A percentile compares a stretch with the other conserved stretches of the same genome.
Evolutionary conservation across 163 green algal species (phyloP).

Genomic region (Scenedesmus sp.): DNA sequence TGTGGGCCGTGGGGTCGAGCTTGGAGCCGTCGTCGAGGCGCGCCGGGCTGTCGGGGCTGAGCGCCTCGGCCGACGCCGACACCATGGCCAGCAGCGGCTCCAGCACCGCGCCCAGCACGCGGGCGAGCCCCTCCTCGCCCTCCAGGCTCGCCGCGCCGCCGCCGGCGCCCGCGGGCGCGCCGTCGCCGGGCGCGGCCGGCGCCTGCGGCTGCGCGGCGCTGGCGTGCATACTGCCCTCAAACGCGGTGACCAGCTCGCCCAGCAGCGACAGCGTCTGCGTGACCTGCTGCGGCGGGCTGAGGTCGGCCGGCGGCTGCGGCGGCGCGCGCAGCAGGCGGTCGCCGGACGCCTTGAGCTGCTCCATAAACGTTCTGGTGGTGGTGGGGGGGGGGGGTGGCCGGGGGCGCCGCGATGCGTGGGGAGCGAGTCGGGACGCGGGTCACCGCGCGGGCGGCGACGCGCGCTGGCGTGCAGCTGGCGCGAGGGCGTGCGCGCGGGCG

Average conservation of each 20-base stretch:
- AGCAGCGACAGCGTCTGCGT: constrained; percentile 67
- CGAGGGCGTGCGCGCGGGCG: too few species aligned
- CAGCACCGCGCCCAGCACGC: constrained; percentile 68
- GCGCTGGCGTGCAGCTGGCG: too few species aligned
- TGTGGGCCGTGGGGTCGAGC: constrained; percentile 66
- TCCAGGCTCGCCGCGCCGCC: too few species aligned
- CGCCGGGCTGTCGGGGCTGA: constrained; percentile 59
- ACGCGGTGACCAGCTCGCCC: constrained; percentile 76
- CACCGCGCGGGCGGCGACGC: too few species aligned
- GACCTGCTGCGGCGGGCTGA: constrained; percentile 76
- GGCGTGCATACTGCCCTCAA: constrained; percentile 67
- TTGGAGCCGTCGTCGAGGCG: constrained; percentile 59
- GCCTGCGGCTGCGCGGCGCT: constrained; percentile 23
- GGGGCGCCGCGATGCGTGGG: too few species aligned
- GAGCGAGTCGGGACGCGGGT: too few species aligned
- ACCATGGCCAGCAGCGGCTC: constrained; percentile 84
- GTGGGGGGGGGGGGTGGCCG: too few species aligned
- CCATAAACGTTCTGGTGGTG: constrained; percentile 75
- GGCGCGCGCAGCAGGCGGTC: constrained; percentile 84
- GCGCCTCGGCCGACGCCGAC: constrained; percentile 61
- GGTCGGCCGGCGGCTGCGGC: constrained; percentile 72
- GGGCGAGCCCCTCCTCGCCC: constrained; percentile 48
- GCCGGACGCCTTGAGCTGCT: constrained; percentile 76
- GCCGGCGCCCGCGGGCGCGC: too few species aligned
- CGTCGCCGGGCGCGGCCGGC: too few species aligned